Conservation (phyloP, 768 basidiomycete species). For the Boletus edulis region DNA sequence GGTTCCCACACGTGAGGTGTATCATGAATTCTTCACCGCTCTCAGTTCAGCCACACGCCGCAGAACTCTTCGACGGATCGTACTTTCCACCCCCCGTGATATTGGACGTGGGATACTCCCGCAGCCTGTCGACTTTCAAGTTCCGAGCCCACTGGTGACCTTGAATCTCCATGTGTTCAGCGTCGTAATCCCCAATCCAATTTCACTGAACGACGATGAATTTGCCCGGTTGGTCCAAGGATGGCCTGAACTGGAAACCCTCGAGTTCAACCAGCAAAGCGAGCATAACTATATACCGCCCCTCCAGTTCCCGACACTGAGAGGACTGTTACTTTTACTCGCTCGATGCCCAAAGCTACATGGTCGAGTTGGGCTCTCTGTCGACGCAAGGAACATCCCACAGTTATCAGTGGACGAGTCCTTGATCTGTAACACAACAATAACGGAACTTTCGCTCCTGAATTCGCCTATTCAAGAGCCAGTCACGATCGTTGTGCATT, state of each 20-base stretch:
- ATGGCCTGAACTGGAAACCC: conserved; percentile 2
- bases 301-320: conserved; percentile 1
- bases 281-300: not conserved
- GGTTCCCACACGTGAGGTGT: not conserved
- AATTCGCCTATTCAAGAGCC: conserved; percentile 3
- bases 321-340: conserved; percentile 1
- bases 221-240: not conserved
- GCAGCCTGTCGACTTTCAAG: not conserved
- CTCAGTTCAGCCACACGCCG: not conserved
- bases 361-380: not conserved
- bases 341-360: not conserved
- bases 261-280: not conserved
- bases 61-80: conserved; percentile 1
- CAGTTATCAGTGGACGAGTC: not conserved
- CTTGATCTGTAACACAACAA: not conserved
- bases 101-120: too few species aligned
- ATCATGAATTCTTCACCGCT: conserved; percentile 2
- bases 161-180: not conserved
- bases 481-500: not conserved
- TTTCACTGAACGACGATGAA: conserved; percentile 7
- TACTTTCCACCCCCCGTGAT: not conserved
- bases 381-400: conserved; percentile 7
- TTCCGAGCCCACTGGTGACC: not conserved
- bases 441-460: not conserved
- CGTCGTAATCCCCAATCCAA: not conserved